A percentile compares a stretch with the other conserved stretches of the same genome.
Evolutionary conservation across 495 filamentous ascomycete genomes (phyloP).

Genomic region (Paragyromitra xinjiangensis): DNA sequence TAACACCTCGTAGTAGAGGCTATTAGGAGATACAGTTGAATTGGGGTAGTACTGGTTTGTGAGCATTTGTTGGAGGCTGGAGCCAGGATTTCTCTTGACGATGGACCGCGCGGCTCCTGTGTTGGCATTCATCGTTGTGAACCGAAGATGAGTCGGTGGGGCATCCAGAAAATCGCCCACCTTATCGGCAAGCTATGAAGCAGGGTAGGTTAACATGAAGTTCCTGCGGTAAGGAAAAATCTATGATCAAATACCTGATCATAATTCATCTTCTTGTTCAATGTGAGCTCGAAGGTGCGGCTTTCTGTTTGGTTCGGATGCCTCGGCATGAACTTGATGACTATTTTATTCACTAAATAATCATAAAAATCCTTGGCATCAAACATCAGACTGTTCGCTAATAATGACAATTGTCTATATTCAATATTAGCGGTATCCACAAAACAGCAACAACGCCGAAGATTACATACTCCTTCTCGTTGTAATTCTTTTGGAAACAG

Average conservation of each 20-base stretch:
- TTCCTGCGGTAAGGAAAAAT: not conserved
- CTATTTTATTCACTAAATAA: slow-evolving; percentile 83
- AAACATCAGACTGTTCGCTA: slow-evolving; percentile 60
- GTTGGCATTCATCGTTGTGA: slow-evolving; percentile 79
- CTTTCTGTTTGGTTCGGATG: slow-evolving; percentile 63
- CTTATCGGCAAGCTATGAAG: slow-evolving; percentile 71
- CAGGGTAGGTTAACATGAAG: slow-evolving; percentile 5
- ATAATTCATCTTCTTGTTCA: slow-evolving; percentile 89
- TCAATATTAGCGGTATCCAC: slow-evolving; percentile 25
- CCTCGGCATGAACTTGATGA: slow-evolving; percentile 73
- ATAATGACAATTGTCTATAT: slow-evolving; percentile 29
- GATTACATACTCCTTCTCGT: slow-evolving; percentile 67
- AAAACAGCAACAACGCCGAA: slow-evolving; percentile 1
- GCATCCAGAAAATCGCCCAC: slow-evolving; percentile 82
- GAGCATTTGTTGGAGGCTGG: slow-evolving; percentile 76
- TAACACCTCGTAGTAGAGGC: slow-evolving; percentile 87
- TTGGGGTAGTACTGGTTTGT: slow-evolving; percentile 67
- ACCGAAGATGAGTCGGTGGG: slow-evolving; percentile 85
- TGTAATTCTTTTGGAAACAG: slow-evolving; percentile 79
- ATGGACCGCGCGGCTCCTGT: slow-evolving; percentile 76
- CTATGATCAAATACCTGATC: slow-evolving; percentile 66
- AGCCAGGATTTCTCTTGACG: slow-evolving; percentile 74
- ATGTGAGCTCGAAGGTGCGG: slow-evolving; percentile 71
- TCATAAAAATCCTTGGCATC: slow-evolving; percentile 91
- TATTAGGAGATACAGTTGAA: slow-evolving; percentile 64